Evolutionary conservation across 2,329 filamentous ascomycete genomes (phyloP), one percentile per base, ranked within the genome.

Genomic region (Botryotinia convoluta): DNA sequence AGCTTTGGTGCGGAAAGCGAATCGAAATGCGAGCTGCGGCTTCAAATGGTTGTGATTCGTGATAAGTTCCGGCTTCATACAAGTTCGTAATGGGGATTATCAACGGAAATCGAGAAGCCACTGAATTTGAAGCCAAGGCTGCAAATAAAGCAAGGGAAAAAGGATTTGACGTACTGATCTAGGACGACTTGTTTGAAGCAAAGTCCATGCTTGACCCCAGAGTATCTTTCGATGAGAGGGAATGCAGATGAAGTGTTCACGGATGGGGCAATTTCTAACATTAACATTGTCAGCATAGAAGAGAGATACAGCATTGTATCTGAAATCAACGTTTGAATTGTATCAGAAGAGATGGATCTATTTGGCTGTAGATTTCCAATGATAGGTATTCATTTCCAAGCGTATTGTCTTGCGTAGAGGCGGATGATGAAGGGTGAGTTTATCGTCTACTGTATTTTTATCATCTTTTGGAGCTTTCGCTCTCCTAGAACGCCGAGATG

Each of bases 61-160:
- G 12, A 29, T 18, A 57, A 29, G 6, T 16, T 3, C 4, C 2
- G 14, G 6, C n/a, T 57, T 32, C 51, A 57, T 18, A 57, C 51
- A 18, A 29, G n/a, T 54, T 54, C 16, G 12, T 54, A 8, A 18
- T n/a, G 8, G 14, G 3, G 3, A 57, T 57, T 9, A 7, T 57
- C 51, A 3, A 57, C 14, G n/a, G n/a, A 57, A 9, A 57, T 57
- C n/a, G n/a, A 57, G 51, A 32, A 29, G 51, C 51, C 14, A 57
- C 1, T 3, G 6, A 57, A 32, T 57, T 9, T 18, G 51, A 57
- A 4, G 51, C n/a, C 1, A 57, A 57, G 0, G 3, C n/a, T 9
- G 51, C 7, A 18, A 57, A 1, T 3, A 18, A 29, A 57, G 1
- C 14, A 57, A 18, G 7, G 0, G 1, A 29, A 54, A 0, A 29